Conservation (phyloP, 148 eudicot species). For the Beta vulgaris region DNA sequence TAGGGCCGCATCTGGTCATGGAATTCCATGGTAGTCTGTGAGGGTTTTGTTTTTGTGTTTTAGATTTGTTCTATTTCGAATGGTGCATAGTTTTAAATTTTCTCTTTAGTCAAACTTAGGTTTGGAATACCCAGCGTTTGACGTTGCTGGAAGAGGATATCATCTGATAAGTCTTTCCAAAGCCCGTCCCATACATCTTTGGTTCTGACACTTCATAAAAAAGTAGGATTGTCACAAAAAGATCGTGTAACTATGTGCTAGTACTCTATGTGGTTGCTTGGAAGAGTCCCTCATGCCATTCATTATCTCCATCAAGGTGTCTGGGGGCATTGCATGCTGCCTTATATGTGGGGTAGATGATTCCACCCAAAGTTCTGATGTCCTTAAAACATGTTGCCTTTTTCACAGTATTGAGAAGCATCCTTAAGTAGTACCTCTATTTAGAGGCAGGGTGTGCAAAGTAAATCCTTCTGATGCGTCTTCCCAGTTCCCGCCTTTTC, state of each 20-base stretch:
- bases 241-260: neutral
- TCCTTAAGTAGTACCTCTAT: neutral
- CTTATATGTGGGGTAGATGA: neutral
- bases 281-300: neutral
- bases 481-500: neutral
- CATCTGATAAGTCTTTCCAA: no score
- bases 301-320: neutral
- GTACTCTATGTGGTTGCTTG: constrained; percentile 2
- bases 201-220: no score
- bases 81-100: no score
- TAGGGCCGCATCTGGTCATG: no score
- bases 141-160: no score
- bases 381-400: neutral
- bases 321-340: neutral
- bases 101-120: no score
- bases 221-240: no score
- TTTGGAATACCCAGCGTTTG: no score
- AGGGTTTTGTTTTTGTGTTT: no score
- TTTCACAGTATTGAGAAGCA: constrained; percentile 4
- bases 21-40: no score
- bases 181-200: no score
- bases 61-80: no score
- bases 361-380: neutral
- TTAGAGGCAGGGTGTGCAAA: neutral
- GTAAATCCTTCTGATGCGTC: neutral